Conservation (phyloP, 352 stramenopile genomes). For the Hyaloperonospora brassicae region DNA sequence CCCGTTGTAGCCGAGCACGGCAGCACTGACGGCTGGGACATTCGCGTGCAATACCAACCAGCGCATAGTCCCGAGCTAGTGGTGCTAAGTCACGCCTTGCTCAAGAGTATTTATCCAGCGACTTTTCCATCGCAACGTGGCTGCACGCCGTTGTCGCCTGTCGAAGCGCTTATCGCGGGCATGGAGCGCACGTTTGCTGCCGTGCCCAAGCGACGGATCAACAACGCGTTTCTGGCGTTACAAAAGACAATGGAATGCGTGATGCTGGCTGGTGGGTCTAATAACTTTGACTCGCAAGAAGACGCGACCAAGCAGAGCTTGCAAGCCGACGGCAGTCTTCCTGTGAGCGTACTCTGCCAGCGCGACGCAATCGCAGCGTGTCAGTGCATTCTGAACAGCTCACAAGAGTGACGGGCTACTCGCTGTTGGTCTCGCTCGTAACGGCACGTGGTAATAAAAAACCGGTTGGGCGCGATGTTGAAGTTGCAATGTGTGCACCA, state of each 20-base stretch:
- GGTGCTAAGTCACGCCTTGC: too few species aligned
- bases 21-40: slow-evolving; percentile 26
- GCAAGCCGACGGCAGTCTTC: slow-evolving; percentile 30
- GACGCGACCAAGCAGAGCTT: slow-evolving; percentile 27
- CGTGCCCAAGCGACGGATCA: too few species aligned
- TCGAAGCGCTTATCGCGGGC: too few species aligned
- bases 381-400: slow-evolving; percentile 15
- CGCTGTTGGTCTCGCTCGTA: neutral
- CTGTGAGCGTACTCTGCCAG: slow-evolving; percentile 30
- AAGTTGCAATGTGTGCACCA: slow-evolving; percentile 19
- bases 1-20: slow-evolving; percentile 25
- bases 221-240: slow-evolving; percentile 16
- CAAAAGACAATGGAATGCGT: slow-evolving; percentile 39
- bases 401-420: slow-evolving; percentile 1
- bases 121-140: too few species aligned
- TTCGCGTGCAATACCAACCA: slow-evolving; percentile 35
- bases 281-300: slow-evolving; percentile 26
- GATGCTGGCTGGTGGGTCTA: slow-evolving; percentile 28
- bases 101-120: too few species aligned
- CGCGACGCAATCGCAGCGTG: slow-evolving; percentile 20
- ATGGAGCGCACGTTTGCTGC: too few species aligned
- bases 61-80: slow-evolving; percentile 4
- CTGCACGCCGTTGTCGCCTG: too few species aligned
- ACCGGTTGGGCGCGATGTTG: slow-evolving; percentile 2
- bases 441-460: neutral